These are phyloP conservation scores for Penicillium hordei DNA, from an alignment of 2,329 filamentous ascomycete species.

Conservation along the genomic window DNA sequence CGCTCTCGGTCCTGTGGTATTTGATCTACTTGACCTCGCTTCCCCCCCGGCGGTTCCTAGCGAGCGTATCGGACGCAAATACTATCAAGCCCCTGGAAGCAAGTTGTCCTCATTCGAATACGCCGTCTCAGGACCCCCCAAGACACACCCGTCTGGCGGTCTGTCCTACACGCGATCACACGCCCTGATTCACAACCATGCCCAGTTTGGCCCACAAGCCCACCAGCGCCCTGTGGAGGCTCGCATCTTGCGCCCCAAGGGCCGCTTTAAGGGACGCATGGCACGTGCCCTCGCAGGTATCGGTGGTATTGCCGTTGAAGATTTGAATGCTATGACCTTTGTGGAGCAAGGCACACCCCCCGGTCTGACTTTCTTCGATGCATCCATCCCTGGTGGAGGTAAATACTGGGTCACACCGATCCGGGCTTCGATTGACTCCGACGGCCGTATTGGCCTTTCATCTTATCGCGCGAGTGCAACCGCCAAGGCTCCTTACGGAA, in stretches of 20 bases:
- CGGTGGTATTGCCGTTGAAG: slow-evolving; percentile 44
- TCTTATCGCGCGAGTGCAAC: slow-evolving; percentile 35
- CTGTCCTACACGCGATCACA: slow-evolving; percentile 60
- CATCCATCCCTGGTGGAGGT: slow-evolving; percentile 50
- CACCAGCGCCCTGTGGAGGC: slow-evolving; percentile 54
- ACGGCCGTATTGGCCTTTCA: slow-evolving; percentile 45
- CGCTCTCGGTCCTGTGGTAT: slow-evolving; percentile 54
- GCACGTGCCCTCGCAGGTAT: slow-evolving; percentile 41
- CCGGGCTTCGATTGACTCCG: slow-evolving; percentile 47
- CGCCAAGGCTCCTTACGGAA: slow-evolving; percentile 37
- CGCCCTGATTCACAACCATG: slow-evolving; percentile 59
- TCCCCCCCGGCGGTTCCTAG: slow-evolving; percentile 42
- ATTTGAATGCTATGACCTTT: slow-evolving; percentile 37
- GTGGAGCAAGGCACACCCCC: slow-evolving; percentile 38
- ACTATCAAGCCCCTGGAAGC: slow-evolving; percentile 39
- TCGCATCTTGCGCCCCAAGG: slow-evolving; percentile 55
- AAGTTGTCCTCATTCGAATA: slow-evolving; percentile 45
- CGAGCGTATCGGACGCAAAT: slow-evolving; percentile 34
- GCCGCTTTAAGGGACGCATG: slow-evolving; percentile 33
- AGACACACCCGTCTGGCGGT: slow-evolving; percentile 65
- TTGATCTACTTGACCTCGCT: slow-evolving; percentile 58
- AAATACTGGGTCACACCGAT: slow-evolving; percentile 54
- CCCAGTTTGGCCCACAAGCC: slow-evolving; percentile 59
- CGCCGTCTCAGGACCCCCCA: slow-evolving; percentile 52
- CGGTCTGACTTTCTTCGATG: slow-evolving; percentile 46